Evolutionary conservation across 495 filamentous ascomycete genomes (phyloP).

Genomic region (Tuber magnatum): DNA sequence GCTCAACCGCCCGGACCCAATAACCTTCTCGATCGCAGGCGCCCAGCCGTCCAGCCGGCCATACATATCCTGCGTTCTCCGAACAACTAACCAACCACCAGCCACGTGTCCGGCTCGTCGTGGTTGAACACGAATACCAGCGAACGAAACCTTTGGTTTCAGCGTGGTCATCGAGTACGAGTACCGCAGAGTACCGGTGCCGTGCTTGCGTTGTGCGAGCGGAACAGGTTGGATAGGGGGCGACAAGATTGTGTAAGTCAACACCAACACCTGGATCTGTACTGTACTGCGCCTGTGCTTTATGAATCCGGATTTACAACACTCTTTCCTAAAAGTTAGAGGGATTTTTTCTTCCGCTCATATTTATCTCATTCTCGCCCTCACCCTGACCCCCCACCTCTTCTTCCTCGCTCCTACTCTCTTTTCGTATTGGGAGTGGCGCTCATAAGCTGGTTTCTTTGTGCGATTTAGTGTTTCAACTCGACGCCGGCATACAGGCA

Average conservation of each 20-base stretch:
- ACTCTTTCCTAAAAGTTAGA: background rate
- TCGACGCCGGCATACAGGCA: background rate
- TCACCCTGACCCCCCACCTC: no score
- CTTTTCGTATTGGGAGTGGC: background rate
- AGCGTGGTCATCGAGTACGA: background rate
- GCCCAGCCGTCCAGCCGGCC: background rate
- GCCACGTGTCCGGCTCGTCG: constrained; percentile 1
- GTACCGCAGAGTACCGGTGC: background rate
- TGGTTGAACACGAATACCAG: background rate
- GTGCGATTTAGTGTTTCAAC: background rate
- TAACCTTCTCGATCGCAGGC: background rate
- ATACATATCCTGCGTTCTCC: background rate
- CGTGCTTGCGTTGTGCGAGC: background rate
- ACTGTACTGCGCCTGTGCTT: background rate
- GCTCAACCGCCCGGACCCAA: background rate
- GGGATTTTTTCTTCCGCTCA: background rate
- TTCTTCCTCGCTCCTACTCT: background rate
- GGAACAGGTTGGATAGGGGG: background rate
- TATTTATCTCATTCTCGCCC: background rate
- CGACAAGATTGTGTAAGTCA: background rate
- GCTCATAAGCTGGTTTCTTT: constrained; percentile 2
- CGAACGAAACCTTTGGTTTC: background rate
- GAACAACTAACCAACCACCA: constrained; percentile 1
- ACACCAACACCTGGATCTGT: background rate
- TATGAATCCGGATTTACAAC: background rate